phyloP scores from a whole-genome alignment of 75 land plant species.

The Adiantum capillusveneris region DNA sequence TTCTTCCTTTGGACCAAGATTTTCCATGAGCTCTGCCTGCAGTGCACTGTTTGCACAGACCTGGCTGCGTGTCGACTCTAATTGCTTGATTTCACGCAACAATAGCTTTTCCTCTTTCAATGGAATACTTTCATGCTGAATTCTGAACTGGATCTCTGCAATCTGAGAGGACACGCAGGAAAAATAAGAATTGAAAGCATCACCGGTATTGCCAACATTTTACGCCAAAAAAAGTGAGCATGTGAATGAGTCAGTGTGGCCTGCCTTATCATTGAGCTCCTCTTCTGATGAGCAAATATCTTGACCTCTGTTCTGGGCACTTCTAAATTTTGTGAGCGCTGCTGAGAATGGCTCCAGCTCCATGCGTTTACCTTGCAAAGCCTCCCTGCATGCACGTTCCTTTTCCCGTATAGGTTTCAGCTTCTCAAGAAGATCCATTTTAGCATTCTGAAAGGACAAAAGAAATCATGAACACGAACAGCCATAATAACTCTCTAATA shows the following conservation, averaged over 20 bases:
- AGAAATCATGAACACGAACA: too few relatives aligned
- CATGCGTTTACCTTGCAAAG: slow-evolving; percentile 32
- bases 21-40: slow-evolving; percentile 45
- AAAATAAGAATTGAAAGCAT: too few relatives aligned
- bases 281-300: slow-evolving; percentile 30
- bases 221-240: too few relatives aligned
- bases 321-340: slow-evolving; percentile 30
- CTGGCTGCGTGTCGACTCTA: slow-evolving; percentile 46
- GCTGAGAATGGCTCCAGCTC: slow-evolving; percentile 46
- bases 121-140: slow-evolving; percentile 72
- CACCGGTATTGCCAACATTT: too few relatives aligned
- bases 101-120: slow-evolving; percentile 72
- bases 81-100: slow-evolving; percentile 65
- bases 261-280: slow-evolving; percentile 56
- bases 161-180: slow-evolving; percentile 28
- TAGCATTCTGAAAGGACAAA: slow-evolving; percentile 18
- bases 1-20: slow-evolving; percentile 47
- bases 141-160: slow-evolving; percentile 40
- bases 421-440: slow-evolving; percentile 23
- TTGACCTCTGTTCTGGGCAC: slow-evolving; percentile 18
- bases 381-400: slow-evolving; percentile 34
- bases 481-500: too few relatives aligned
- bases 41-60: slow-evolving; percentile 40
- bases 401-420: slow-evolving; percentile 45
- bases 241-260: too few relatives aligned